Conservation (phyloP, 257 asterid genomes). For the Forsythia viridissima region DNA sequence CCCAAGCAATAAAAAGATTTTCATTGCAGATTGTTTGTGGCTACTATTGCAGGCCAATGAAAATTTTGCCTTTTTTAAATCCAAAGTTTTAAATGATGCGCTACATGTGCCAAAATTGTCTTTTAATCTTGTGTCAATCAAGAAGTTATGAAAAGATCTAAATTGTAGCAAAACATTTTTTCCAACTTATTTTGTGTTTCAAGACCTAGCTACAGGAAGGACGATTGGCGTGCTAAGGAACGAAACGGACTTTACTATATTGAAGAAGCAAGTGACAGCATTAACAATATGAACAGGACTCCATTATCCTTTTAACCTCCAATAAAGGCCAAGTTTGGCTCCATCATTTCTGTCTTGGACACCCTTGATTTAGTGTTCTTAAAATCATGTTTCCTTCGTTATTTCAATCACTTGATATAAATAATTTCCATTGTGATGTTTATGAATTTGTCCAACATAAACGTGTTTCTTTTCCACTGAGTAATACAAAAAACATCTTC, state of each 20-base stretch:
- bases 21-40: too few relatives aligned
- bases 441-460: background rate
- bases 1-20: too few relatives aligned
- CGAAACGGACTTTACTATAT: background rate
- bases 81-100: too few relatives aligned
- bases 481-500: background rate
- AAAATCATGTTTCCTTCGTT: background rate
- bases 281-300: background rate
- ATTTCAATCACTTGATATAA: background rate
- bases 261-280: background rate
- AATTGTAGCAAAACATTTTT: background rate
- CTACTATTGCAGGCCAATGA: too few relatives aligned
- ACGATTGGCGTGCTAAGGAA: background rate
- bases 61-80: too few relatives aligned
- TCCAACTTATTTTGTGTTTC: background rate
- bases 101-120: too few relatives aligned
- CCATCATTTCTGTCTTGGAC: background rate
- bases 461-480: background rate
- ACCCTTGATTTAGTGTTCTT: background rate
- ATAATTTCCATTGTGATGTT: background rate
- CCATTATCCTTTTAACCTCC: background rate
- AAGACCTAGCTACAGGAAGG: background rate
- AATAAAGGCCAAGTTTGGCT: background rate
- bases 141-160: background rate
- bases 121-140: background rate